Evolutionary conservation across 495 filamentous ascomycete genomes (phyloP).

Genomic region (Hyphodiscus hymeniophilus): DNA sequence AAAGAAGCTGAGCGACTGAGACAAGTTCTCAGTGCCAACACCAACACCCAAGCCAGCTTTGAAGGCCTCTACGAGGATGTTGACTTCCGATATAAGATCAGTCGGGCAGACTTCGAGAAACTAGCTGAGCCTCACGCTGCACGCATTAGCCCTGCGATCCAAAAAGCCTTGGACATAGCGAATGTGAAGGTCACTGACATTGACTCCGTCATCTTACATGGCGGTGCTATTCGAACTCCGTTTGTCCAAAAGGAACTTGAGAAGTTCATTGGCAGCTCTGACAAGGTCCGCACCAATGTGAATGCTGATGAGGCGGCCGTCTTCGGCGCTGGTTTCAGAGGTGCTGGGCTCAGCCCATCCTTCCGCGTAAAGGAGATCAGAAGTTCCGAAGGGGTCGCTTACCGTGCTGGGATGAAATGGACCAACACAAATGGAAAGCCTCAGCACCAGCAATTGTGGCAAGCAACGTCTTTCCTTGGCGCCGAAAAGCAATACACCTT

Average conservation of each 20-base stretch:
- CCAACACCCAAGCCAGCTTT: slow-evolving; percentile 68
- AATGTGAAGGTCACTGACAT: slow-evolving; percentile 67
- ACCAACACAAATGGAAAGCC: slow-evolving; percentile 54
- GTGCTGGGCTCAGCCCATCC: slow-evolving; percentile 79
- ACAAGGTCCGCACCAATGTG: slow-evolving; percentile 85
- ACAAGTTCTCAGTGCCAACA: slow-evolving; percentile 90
- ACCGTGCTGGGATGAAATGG: slow-evolving; percentile 67
- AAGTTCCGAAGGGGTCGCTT: slow-evolving; percentile 61
- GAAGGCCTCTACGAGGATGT: slow-evolving; percentile 86
- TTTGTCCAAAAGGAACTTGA: slow-evolving; percentile 91
- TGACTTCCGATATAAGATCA: slow-evolving; percentile 87
- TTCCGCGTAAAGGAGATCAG: slow-evolving; percentile 98
- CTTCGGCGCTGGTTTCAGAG: slow-evolving; percentile 93
- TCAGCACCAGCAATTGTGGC: slow-evolving; percentile 64
- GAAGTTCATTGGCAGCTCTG: slow-evolving; percentile 55
- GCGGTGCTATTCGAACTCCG: slow-evolving; percentile 83
- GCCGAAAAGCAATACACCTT: slow-evolving; percentile 82
- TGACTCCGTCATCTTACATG: slow-evolving; percentile 87
- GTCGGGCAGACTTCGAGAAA: slow-evolving; percentile 74
- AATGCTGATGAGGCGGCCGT: slow-evolving; percentile 97
- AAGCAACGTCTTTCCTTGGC: slow-evolving; percentile 64
- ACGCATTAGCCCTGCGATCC: slow-evolving; percentile 59
- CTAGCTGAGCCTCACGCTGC: slow-evolving; percentile 60
- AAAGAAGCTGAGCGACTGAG: slow-evolving; percentile 84
- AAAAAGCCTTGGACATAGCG: slow-evolving; percentile 66